Evolutionary conservation across 306 rosid species (phyloP).

Genomic region (Cyclanthera cordifolia): DNA sequence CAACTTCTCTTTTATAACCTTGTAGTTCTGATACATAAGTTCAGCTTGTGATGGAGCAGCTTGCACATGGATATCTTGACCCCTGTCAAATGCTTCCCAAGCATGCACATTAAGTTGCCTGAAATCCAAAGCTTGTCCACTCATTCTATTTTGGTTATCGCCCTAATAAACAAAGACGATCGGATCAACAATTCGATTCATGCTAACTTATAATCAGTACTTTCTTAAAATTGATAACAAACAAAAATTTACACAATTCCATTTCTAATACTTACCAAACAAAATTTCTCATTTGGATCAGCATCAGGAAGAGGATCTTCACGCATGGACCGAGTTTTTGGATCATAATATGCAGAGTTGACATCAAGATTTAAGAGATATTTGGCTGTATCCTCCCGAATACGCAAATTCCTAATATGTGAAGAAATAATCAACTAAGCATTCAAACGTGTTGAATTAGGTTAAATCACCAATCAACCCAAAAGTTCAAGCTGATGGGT

Average conservation of each 20-base stretch:
- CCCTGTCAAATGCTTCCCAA: constrained; percentile 55
- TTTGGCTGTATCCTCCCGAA: constrained; percentile 45
- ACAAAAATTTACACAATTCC: background rate
- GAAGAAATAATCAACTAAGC: background rate
- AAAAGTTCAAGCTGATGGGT: no score
- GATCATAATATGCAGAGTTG: constrained; percentile 46
- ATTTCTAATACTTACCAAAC: constrained; percentile 27
- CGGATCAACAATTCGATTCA: background rate
- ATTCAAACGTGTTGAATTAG: no score
- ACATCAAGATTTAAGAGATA: constrained; percentile 45
- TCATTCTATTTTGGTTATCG: constrained; percentile 40
- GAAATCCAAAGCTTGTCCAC: constrained; percentile 53
- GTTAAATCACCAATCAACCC: no score
- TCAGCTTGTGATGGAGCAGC: constrained; percentile 69
- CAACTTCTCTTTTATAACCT: constrained; percentile 38
- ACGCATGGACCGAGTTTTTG: constrained; percentile 49
- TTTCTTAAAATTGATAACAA: background rate
- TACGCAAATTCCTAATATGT: constrained; percentile 34
- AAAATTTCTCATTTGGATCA: constrained; percentile 54
- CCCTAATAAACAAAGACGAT: constrained; percentile 18
- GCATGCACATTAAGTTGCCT: constrained; percentile 45
- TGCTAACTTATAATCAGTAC: background rate
- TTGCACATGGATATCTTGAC: constrained; percentile 59
- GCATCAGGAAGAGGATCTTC: constrained; percentile 60
- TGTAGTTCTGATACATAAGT: constrained; percentile 44